phyloP scores from a whole-genome alignment of 441 rosid genomes.

The Pelargonium myrrhifolium region DNA sequence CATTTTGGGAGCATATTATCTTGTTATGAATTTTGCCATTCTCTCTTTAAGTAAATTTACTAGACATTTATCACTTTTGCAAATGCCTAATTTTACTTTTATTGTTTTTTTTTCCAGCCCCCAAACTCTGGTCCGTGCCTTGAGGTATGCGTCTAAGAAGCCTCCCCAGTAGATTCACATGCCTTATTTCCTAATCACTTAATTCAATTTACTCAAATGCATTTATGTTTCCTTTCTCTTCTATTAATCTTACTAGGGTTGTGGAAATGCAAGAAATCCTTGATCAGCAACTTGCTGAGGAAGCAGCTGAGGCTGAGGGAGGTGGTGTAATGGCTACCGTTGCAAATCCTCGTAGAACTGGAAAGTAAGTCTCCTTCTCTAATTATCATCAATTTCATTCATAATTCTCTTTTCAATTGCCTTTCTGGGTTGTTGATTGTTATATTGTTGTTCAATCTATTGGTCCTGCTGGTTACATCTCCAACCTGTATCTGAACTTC shows the following conservation, averaged over 20 bases:
- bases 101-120: conserved; percentile 63
- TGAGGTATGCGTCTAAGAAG: conserved; percentile 53
- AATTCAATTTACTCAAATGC: not conserved
- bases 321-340: conserved; percentile 81
- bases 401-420: not conserved
- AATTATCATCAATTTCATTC: conserved; percentile 13
- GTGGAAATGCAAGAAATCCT: conserved; percentile 99
- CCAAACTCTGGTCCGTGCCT: conserved; percentile 92
- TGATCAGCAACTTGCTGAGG: conserved; percentile 96
- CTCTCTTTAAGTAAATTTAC: conserved; percentile 2
- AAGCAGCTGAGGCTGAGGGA: conserved; percentile 99
- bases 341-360: conserved; percentile 83
- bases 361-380: conserved; percentile 46
- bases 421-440: not conserved
- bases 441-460: conserved; percentile 3
- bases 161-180: not conserved
- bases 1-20: not conserved
- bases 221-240: conserved; percentile 13
- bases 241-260: conserved; percentile 44
- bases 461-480: conserved; percentile 4
- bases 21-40: conserved; percentile 7
- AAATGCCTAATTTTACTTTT: conserved; percentile 1
- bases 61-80: conserved; percentile 7
- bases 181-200: not conserved
- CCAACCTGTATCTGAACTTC: conserved; percentile 13